Base-by-base conservation (phyloP, 2,329 filamentous ascomycete species). In the Microascus cirrosus region DNA sequence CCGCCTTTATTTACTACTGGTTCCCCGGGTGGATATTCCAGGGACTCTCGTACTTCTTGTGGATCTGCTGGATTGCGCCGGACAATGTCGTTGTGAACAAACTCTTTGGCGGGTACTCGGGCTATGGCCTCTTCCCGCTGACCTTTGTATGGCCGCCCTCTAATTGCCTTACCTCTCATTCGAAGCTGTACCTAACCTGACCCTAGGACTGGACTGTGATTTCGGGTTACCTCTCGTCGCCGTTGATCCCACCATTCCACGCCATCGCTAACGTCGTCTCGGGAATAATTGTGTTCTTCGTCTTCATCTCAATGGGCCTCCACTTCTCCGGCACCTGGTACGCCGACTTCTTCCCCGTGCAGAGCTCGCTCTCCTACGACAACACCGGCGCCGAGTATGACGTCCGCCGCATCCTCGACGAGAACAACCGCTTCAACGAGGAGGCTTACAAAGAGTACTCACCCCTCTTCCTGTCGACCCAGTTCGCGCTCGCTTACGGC, bases 1-100 rank as follows among this genome's bases (percentile, higher is more conserved):
- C 68, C 6, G 76, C 76, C 2, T 85, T 83, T 63, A 63, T 73
- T 32, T 84, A 80, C 79, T 82, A 83, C 63, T 84, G 79, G 77
- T 77, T 84, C 63, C 83, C 83, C 0, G 82, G 81, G 3, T 82
- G 80, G 65, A 79, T 87, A 50, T 84, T 82, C 60, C 81, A 81
- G 57, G 83, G 81, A 55, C 71, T 87, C 4, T 82, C 79, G 39
- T 77, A 78, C 36, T 85, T 86, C 64, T 79, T 80, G 32, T 85
- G 81, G 69, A 71, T 79, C 12, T 80, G 78, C 39, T 86, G 84
- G 82, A 81, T 84, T 61, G 78, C 77, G 11, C 84, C 85, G 2
- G 74, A 83, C 36, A 85, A 80, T 60, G 71, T 81, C 2, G 68
- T 82, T 15, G 70, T 87, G 59, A 87, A 87, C 65, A 83, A 87